Conservation (phyloP, 495 filamentous ascomycete species). For the Podospora didyma region DNA sequence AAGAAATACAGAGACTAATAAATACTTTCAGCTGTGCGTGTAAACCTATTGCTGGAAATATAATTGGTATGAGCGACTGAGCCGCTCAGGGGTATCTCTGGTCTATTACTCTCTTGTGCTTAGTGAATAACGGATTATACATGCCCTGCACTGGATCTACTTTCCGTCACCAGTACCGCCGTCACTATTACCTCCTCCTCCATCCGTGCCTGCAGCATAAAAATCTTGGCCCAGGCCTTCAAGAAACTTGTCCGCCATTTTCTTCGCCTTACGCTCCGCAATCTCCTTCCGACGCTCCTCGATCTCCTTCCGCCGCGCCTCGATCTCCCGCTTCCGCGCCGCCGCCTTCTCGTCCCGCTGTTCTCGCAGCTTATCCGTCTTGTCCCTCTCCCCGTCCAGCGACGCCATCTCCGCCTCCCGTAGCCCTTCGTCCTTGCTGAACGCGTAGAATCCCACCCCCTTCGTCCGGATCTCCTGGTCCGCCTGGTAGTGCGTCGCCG, state of each 20-base stretch:
- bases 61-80: too few species aligned
- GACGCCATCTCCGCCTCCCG: constrained; percentile 72
- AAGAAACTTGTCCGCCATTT: constrained; percentile 71
- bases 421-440: constrained; percentile 64
- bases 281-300: constrained; percentile 52
- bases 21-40: too few species aligned
- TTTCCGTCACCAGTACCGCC: not conserved
- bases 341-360: constrained; percentile 50
- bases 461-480: constrained; percentile 76
- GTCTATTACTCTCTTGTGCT: not conserved
- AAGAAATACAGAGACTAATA: too few species aligned
- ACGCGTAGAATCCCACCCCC: constrained; percentile 86
- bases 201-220: not conserved
- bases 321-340: constrained; percentile 41
- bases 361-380: constrained; percentile 61
- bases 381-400: constrained; percentile 58
- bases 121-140: too few species aligned
- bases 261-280: constrained; percentile 54
- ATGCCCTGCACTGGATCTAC: too few species aligned
- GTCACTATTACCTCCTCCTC: not conserved
- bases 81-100: too few species aligned
- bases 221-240: constrained; percentile 45
- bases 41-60: too few species aligned
- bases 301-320: constrained; percentile 51
- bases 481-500: constrained; percentile 79